A percentile compares a stretch with the other conserved stretches of the same genome.
These are phyloP conservation scores for Primulina huaijiensis DNA, from an alignment of 257 asterid species.

Conservation along the genomic window DNA sequence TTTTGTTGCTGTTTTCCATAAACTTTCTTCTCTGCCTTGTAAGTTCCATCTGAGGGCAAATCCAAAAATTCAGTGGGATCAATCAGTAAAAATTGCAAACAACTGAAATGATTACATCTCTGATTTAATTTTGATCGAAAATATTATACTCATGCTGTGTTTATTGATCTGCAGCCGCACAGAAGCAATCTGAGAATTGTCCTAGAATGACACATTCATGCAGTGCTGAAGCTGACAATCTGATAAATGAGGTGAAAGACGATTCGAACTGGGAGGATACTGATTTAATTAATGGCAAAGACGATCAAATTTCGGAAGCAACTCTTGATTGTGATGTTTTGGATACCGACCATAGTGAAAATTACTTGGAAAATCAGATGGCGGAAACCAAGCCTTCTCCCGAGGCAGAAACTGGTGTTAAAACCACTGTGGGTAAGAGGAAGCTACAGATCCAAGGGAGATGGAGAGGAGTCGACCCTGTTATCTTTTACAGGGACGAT, in stretches of 20 bases:
- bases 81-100: background rate
- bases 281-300: slow-evolving; percentile 27
- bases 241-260: slow-evolving; percentile 39
- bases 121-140: slow-evolving; percentile 17
- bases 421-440: slow-evolving; percentile 51
- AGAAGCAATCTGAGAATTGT: slow-evolving; percentile 42
- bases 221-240: slow-evolving; percentile 33
- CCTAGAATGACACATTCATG: slow-evolving; percentile 35
- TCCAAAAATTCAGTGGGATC: background rate
- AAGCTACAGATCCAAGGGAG: slow-evolving; percentile 84
- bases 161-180: slow-evolving; percentile 37
- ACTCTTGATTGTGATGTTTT: slow-evolving; percentile 31
- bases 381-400: slow-evolving; percentile 39
- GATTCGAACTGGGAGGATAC: slow-evolving; percentile 33
- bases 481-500: slow-evolving; percentile 74
- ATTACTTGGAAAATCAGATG: slow-evolving; percentile 34
- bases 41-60: slow-evolving; percentile 22
- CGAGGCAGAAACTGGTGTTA: slow-evolving; percentile 34
- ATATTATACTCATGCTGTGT: slow-evolving; percentile 7
- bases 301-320: slow-evolving; percentile 40
- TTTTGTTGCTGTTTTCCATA: slow-evolving; percentile 88
- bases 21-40: slow-evolving; percentile 68
- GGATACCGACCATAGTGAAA: slow-evolving; percentile 35
- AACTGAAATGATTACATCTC: background rate
- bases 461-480: slow-evolving; percentile 96